Conservation (phyloP, 1,284 basidiomycete species). For the Earliella scabrosa region DNA sequence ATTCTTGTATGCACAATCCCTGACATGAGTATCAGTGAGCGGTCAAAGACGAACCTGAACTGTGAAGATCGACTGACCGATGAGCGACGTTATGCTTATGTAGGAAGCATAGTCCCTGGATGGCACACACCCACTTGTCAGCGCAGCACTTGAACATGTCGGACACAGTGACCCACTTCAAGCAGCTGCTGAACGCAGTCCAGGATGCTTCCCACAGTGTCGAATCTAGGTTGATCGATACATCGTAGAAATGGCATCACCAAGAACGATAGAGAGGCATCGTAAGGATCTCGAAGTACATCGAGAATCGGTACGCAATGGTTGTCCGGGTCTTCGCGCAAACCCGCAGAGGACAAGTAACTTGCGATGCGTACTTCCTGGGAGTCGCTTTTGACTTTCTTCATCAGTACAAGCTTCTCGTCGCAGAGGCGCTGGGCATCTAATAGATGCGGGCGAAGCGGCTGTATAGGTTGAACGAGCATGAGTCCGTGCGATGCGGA, state of each 20-base stretch:
- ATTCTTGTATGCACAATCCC: conserved; percentile 26
- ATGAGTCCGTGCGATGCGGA: conserved; percentile 18
- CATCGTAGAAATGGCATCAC: conserved; percentile 37
- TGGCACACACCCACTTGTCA: neutral
- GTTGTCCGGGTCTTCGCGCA: conserved; percentile 30
- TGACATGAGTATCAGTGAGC: neutral
- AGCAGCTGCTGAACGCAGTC: conserved; percentile 34
- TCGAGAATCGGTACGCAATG: conserved; percentile 40
- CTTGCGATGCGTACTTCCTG: conserved; percentile 27
- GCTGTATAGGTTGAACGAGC: conserved; percentile 23
- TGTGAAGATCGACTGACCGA: conserved; percentile 21
- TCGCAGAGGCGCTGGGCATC: conserved; percentile 35
- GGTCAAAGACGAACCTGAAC: neutral
- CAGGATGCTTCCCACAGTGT: conserved; percentile 26
- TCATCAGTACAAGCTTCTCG: conserved; percentile 31
- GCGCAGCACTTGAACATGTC: too few species aligned
- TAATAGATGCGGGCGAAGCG: conserved; percentile 20
- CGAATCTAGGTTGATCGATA: conserved; percentile 29
- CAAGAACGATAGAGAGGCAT: conserved; percentile 23
- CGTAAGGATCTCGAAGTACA: conserved; percentile 23
- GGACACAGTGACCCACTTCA: conserved; percentile 22
- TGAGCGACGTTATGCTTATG: conserved; percentile 31
- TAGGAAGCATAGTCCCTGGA: conserved; percentile 31
- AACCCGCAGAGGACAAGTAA: conserved; percentile 16
- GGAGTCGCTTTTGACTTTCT: conserved; percentile 21